These are phyloP conservation scores for Termitomyces sp. DNA, from an alignment of 768 basidiomycete species.

Conservation along the genomic window DNA sequence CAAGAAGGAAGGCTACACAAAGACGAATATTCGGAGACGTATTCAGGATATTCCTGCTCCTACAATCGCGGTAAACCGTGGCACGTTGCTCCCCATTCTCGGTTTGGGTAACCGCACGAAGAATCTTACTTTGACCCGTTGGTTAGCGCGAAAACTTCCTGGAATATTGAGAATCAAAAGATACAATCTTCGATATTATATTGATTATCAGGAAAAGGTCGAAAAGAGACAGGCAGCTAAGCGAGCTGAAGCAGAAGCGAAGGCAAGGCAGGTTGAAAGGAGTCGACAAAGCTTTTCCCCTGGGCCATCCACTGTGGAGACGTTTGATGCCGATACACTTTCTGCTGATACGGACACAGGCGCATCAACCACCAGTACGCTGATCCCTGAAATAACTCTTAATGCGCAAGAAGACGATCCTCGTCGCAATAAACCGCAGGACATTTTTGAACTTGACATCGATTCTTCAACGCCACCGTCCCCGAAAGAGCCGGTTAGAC, in stretches of 20 bases:
- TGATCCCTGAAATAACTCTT: background rate
- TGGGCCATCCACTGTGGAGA: background rate
- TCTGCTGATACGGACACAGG: background rate
- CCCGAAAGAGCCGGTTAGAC: slow-evolving; percentile 21
- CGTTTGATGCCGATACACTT: background rate
- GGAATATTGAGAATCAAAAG: slow-evolving; percentile 43
- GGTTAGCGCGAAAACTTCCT: slow-evolving; percentile 44
- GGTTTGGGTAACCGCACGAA: slow-evolving; percentile 55
- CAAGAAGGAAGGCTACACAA: slow-evolving; percentile 23
- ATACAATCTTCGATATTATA: slow-evolving; percentile 37
- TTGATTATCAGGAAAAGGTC: slow-evolving; percentile 19
- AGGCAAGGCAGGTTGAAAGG: background rate
- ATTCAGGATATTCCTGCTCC: slow-evolving; percentile 39
- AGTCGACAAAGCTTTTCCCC: background rate
- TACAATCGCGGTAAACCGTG: slow-evolving; percentile 47
- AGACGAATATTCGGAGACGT: slow-evolving; percentile 20
- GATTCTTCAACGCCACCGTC: slow-evolving; percentile 17
- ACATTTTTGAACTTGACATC: slow-evolving; percentile 32
- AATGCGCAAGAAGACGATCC: background rate
- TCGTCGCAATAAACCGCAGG: slow-evolving; percentile 6
- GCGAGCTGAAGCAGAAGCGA: slow-evolving; percentile 4
- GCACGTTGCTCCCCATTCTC: slow-evolving; percentile 50
- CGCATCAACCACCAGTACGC: background rate
- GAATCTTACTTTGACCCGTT: slow-evolving; percentile 53
- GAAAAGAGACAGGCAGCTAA: slow-evolving; percentile 13